Evolutionary conservation across 176 grass and related monocot genomes (phyloP), one percentile per base, ranked within the genome.

Genomic region (Puya raimondii): DNA sequence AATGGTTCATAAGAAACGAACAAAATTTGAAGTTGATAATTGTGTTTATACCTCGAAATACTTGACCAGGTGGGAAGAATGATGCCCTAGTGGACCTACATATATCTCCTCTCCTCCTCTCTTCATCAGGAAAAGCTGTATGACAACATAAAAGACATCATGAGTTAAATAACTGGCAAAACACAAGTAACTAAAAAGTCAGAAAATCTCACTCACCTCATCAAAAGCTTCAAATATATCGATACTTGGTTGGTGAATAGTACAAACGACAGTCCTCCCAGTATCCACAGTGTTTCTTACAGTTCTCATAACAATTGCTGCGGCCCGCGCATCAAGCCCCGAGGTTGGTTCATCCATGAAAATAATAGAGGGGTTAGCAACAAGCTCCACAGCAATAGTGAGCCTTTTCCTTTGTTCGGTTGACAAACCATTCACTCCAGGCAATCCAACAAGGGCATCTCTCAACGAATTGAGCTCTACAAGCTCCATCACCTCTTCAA

Each of bases 181-280:
- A 53, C 64, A n/a, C 11, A 73, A 77, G 33, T 42, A 42, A 42
- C 33, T 42, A 42, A 16, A 11, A 15, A 14, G 47, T 1, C 50
- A 0, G 4, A 17, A 79, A 33, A 50, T 51, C 16, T 70, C 47
- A 50, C 76, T 64, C 47, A 96, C 91, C 85, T 96, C 91, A 84
- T 96, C 88, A 26, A 96, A 96, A 48, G 91, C 82, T 96, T 96
- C 91, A 84, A 96, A 96, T 68, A 96, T 91, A 71, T 96, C 91
- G 69, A 96, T 96, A 76, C 91, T 96, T 56, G 91, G 91, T 17
- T 96, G 91, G 82, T 96, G 91, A 77, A 96, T 96, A 4, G 91
- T 96, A 77, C 91, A 96, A 25, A 96, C 87, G 23, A 96, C 91
- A 59, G 91, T 96, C 51, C 91, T 90, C 7, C 91, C 91, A 53